Evolutionary conservation across 306 rosid species (phyloP).

Genomic region (Vachellia pachyceras): DNA sequence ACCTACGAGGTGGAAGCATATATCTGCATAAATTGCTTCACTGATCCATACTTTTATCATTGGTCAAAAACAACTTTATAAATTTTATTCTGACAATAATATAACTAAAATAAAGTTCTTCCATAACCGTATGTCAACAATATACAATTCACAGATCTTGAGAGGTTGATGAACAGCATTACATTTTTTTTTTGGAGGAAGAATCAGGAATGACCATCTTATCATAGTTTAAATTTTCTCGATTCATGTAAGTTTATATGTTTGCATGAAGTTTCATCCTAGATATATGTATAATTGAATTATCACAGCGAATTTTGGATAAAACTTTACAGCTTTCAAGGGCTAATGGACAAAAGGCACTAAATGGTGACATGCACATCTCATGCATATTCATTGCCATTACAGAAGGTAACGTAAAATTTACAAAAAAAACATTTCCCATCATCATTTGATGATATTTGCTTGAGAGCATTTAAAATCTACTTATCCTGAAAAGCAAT

Average conservation of each 20-base stretch:
- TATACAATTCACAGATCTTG: conserved; percentile 7
- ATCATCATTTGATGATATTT: conserved; percentile 18
- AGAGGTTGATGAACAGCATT: background rate
- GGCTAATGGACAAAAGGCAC: conserved; percentile 8
- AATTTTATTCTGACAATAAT: background rate
- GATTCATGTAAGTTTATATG: background rate
- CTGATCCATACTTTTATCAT: conserved; percentile 8
- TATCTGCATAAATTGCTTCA: background rate
- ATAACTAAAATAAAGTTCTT: background rate
- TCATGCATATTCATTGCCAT: background rate
- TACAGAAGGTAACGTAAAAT: conserved; percentile 23
- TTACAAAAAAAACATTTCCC: conserved; percentile 1
- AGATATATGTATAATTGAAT: background rate
- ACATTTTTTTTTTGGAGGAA: background rate
- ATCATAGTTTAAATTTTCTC: background rate
- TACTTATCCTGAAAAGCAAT: conserved; percentile 21
- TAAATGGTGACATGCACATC: background rate
- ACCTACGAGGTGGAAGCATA: background rate
- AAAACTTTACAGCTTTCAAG: conserved; percentile 27
- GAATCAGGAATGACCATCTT: background rate
- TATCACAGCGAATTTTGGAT: conserved; percentile 8
- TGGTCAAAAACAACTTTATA: background rate
- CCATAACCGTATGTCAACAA: conserved; percentile 8
- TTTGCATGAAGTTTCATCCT: background rate
- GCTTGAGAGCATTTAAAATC: conserved; percentile 15